These are phyloP conservation scores for Toxicodendron radicans DNA, from an alignment of 345 rosid species.

Conservation along the genomic window DNA sequence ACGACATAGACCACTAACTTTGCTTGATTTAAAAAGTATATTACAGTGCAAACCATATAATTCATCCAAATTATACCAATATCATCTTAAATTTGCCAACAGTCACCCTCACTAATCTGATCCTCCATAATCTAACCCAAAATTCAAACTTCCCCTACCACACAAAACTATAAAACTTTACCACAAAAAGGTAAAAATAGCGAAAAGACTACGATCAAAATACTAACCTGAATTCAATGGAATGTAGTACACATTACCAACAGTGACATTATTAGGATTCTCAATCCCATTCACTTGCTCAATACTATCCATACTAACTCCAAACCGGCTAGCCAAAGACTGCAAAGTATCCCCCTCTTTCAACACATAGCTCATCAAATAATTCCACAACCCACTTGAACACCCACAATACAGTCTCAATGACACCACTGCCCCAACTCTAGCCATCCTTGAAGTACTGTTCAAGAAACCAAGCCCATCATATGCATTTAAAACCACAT, in stretches of 20 bases:
- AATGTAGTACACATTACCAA: conserved; percentile 70
- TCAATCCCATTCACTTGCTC: conserved; percentile 69
- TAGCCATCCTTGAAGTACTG: conserved; percentile 51
- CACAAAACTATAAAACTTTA: background rate
- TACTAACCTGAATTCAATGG: conserved; percentile 85
- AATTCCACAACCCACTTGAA: conserved; percentile 94
- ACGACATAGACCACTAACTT: background rate
- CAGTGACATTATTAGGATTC: conserved; percentile 77
- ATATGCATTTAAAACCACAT: conserved; percentile 58
- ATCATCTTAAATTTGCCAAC: conserved; percentile 1
- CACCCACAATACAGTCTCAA: conserved; percentile 90
- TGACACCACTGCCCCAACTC: conserved; percentile 66
- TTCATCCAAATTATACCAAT: background rate
- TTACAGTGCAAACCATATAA: background rate
- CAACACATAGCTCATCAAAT: conserved; percentile 86
- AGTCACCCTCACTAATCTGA: background rate
- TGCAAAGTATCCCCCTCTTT: conserved; percentile 76
- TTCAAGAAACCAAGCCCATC: conserved; percentile 75
- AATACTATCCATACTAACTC: conserved; percentile 89
- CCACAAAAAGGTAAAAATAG: background rate
- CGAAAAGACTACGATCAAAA: background rate
- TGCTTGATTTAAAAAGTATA: background rate
- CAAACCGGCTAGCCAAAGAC: conserved; percentile 83
- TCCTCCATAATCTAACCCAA: background rate
- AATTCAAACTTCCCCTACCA: background rate